Percentiles rank a stretch among this genome's conserved stretches.
Conservation (phyloP, 2,329 filamentous ascomycete genomes). For the Rutstroemia sydowiana region DNA sequence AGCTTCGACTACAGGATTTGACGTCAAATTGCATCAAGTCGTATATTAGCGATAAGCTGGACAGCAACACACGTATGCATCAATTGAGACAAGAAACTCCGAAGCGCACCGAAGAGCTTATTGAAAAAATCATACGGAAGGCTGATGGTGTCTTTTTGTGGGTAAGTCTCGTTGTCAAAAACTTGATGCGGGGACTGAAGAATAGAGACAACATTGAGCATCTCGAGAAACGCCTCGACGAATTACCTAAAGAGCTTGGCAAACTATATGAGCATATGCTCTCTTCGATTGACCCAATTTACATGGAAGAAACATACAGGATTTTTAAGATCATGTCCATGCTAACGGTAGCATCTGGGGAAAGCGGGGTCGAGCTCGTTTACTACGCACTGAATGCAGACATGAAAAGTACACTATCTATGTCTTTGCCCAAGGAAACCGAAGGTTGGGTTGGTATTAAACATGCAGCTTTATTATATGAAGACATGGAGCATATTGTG, state of each 20-base stretch:
- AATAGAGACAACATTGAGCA: background rate
- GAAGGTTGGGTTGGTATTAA: too few species aligned
- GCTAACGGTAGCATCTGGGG: too few species aligned
- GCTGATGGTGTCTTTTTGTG: background rate
- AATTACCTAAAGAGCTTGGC: conserved; percentile 1
- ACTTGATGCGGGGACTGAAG: background rate
- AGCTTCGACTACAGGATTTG: background rate
- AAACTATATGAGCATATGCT: conserved; percentile 3
- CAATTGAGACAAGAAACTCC: background rate
- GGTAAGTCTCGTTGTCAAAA: background rate
- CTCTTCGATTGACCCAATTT: background rate
- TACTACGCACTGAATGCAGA: too few species aligned
- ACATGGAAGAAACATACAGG: background rate
- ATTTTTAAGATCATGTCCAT: too few species aligned
- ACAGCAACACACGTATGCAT: background rate
- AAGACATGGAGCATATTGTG: too few species aligned
- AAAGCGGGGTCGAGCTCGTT: too few species aligned
- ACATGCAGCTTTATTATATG: too few species aligned
- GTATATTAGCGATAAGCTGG: background rate
- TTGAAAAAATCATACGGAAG: background rate
- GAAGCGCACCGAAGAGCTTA: background rate
- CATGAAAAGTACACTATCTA: too few species aligned
- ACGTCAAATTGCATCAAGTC: background rate
- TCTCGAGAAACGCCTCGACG: background rate
- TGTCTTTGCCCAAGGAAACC: too few species aligned